Evolutionary conservation across 106 monocot genomes (phyloP).

Genomic region (Narthecium ossifragum): DNA sequence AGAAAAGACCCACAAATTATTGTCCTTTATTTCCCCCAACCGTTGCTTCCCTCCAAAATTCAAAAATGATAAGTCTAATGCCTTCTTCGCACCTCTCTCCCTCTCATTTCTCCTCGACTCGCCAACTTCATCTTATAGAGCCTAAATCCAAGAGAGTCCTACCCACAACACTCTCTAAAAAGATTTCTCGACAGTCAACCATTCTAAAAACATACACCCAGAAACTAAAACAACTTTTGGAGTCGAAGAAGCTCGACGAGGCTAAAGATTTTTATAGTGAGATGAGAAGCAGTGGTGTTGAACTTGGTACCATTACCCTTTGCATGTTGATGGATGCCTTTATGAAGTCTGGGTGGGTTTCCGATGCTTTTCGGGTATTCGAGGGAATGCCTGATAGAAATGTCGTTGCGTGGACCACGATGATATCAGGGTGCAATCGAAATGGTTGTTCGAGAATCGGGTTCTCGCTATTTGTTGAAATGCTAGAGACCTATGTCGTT

Average conservation of each 20-base stretch:
- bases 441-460: slow-evolving; percentile 21
- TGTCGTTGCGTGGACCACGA: slow-evolving; percentile 63
- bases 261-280: slow-evolving; percentile 27
- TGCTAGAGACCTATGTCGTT: slow-evolving; percentile 35
- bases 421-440: slow-evolving; percentile 47
- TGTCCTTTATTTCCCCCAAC: no score
- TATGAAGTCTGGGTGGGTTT: slow-evolving; percentile 35
- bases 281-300: slow-evolving; percentile 12
- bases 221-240: slow-evolving; percentile 28
- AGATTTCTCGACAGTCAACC: not conserved
- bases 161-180: no score
- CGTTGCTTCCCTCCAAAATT: no score
- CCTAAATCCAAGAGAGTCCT: not conserved
- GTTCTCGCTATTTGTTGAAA: slow-evolving; percentile 43
- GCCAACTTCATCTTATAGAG: no score
- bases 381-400: slow-evolving; percentile 54
- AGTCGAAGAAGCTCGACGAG: slow-evolving; percentile 19
- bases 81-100: no score
- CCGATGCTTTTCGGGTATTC: slow-evolving; percentile 54
- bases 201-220: not conserved
- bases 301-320: slow-evolving; percentile 41
- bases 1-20: no score
- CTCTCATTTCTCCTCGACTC: no score
- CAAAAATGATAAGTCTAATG: no score
- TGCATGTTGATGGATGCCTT: slow-evolving; percentile 42